Conservation (phyloP, 2,329 filamentous ascomycete species). For the Penicillium sp. region DNA sequence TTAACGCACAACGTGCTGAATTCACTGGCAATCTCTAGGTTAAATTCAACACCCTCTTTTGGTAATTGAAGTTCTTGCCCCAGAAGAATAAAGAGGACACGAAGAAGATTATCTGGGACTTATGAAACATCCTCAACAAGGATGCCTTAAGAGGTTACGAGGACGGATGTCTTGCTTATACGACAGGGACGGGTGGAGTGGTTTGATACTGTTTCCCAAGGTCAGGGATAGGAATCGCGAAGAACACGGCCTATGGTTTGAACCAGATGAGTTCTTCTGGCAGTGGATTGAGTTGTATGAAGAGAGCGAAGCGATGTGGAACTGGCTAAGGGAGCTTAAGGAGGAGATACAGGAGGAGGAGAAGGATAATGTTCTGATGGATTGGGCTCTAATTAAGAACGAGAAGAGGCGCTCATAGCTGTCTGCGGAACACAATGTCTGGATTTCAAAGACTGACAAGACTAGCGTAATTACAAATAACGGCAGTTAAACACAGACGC, state of each 20-base stretch:
- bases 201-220: background rate
- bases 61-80: background rate
- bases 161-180: background rate
- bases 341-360: background rate
- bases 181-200: background rate
- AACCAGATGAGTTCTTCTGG: background rate
- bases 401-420: background rate
- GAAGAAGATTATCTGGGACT: background rate
- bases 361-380: background rate
- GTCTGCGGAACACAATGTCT: too few species aligned
- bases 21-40: background rate
- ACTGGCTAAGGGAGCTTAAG: background rate
- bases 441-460: too few species aligned
- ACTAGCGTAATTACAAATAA: too few species aligned
- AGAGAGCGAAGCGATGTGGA: background rate
- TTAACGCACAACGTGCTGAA: background rate
- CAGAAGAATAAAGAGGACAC: background rate
- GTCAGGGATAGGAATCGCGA: background rate
- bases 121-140: background rate
- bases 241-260: background rate
- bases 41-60: background rate
- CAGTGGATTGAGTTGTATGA: background rate
- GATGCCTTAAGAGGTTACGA: background rate
- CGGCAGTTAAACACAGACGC: too few species aligned
- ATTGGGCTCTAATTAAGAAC: background rate